Base-by-base conservation (phyloP, 2,329 filamentous ascomycete species). In the Pyricularia sp. region DNA sequence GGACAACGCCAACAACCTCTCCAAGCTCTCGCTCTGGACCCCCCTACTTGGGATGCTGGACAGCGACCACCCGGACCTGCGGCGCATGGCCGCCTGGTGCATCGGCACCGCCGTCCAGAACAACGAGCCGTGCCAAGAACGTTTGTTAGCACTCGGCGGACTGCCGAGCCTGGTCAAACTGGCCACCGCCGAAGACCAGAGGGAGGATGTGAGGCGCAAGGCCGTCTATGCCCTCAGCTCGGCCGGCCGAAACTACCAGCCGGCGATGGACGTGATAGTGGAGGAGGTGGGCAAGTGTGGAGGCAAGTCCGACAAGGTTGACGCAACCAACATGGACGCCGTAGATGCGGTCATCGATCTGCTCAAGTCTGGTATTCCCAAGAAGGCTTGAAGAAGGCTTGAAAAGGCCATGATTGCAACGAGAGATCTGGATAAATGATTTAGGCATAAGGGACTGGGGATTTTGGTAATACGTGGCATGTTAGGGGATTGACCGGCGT, bases 1-100 rank as follows among this genome's bases (percentile, higher is more conserved):
- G 74, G 95, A 99, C 84, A 99, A 99, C 78, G 94, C 95, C 70
- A 99, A 98, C 83, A 96, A 97, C 80, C 86, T 99, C 73, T 89
- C 89, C 72, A 86, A 86, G 31, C 82, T 97, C 25, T 85, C 86
- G 7, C 84, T 98, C 36, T 99, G 95, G 95, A 85, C 86, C 12
- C 92, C 92, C 11, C 83, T 99, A 58, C 82, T 97, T 12, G 80
- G 84, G 10, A 87, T 91, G 71, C 83, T 99, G 17, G 82, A 84
- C 66, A 85, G 89, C 74, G 83, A 86, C 12, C 90, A 95, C 75
- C 77, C 84, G 6, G 91, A 95, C 71, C 82, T 97, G 75, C 85
- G 94, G 72, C 88, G 84, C 74, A 93, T 93, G 86, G 94, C 94
- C 2, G 93, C 93, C n/a, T 97, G 93, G 92, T 97, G 93, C 81